Conservation (phyloP, 768 basidiomycete species). For the Russula sp. region DNA sequence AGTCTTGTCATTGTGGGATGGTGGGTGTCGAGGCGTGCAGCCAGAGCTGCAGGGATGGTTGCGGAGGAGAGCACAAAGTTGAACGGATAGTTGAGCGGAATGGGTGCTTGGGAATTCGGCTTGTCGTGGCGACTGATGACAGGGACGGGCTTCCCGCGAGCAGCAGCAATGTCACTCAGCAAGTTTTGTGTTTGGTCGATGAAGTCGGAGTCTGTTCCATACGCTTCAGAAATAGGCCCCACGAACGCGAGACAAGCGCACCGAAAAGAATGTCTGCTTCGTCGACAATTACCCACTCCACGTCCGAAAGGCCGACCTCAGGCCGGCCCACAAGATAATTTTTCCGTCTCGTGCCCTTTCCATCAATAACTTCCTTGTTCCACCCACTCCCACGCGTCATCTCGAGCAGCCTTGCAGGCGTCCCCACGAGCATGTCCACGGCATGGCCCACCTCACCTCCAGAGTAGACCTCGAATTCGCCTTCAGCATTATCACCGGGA, state of each 20-base stretch:
- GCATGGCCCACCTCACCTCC: slow-evolving; percentile 25
- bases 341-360: slow-evolving; percentile 29
- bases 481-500: slow-evolving; percentile 22
- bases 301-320: slow-evolving; percentile 55
- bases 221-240: not conserved
- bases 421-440: slow-evolving; percentile 59
- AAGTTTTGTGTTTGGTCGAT: slow-evolving; percentile 63
- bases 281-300: slow-evolving; percentile 89
- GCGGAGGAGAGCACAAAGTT: slow-evolving; percentile 79
- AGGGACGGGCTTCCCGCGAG: slow-evolving; percentile 46
- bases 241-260: slow-evolving; percentile 31
- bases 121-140: not conserved
- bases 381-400: slow-evolving; percentile 50
- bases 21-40: slow-evolving; percentile 51
- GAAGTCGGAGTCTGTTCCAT: slow-evolving; percentile 68
- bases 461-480: slow-evolving; percentile 25
- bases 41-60: slow-evolving; percentile 76
- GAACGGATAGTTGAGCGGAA: slow-evolving; percentile 59
- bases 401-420: slow-evolving; percentile 58
- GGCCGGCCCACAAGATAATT: slow-evolving; percentile 43
- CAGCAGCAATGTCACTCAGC: slow-evolving; percentile 62
- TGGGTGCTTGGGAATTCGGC: not conserved
- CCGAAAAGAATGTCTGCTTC: slow-evolving; percentile 91
- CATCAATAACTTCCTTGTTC: slow-evolving; percentile 37
- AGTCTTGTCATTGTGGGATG: slow-evolving; percentile 67